A percentile compares a stretch with the other conserved stretches of the same genome.
phyloP scores from a whole-genome alignment of 2,329 filamentous ascomycete species.

The Clonostachys sp. region DNA sequence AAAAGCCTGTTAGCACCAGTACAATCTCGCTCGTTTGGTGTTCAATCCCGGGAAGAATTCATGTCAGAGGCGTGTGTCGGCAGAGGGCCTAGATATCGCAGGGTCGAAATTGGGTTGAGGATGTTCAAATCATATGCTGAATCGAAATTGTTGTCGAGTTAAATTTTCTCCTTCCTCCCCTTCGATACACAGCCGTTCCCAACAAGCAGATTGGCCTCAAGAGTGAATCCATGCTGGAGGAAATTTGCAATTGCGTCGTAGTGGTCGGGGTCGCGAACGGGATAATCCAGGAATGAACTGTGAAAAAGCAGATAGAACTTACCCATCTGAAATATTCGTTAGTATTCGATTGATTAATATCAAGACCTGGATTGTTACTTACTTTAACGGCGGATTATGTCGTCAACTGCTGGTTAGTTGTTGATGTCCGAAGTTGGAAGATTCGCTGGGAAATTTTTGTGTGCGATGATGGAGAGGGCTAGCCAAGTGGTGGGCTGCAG shows the following conservation, averaged over 20 bases:
- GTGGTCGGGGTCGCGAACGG: too few species aligned
- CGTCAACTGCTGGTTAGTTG: slow-evolving; percentile 36
- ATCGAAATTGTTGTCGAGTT: too few species aligned
- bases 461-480: slow-evolving; percentile 34
- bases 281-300: too few species aligned
- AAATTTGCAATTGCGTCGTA: too few species aligned
- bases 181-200: too few species aligned
- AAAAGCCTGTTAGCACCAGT: background rate
- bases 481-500: slow-evolving; percentile 21
- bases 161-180: too few species aligned
- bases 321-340: slow-evolving; percentile 52
- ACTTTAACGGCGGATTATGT: slow-evolving; percentile 44
- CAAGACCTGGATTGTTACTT: slow-evolving; percentile 21
- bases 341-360: slow-evolving; percentile 17
- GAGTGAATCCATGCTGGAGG: too few species aligned
- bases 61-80: background rate
- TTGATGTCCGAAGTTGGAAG: slow-evolving; percentile 31
- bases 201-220: too few species aligned
- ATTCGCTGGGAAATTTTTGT: slow-evolving; percentile 33
- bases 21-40: slow-evolving; percentile 19
- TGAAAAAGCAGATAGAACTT: slow-evolving; percentile 30
- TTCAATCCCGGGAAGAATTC: background rate
- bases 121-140: too few species aligned
- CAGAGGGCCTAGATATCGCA: background rate
- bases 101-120: too few species aligned